Conservation (phyloP, 2,329 filamentous ascomycete genomes). For the Aureobasidium melanogenum region DNA sequence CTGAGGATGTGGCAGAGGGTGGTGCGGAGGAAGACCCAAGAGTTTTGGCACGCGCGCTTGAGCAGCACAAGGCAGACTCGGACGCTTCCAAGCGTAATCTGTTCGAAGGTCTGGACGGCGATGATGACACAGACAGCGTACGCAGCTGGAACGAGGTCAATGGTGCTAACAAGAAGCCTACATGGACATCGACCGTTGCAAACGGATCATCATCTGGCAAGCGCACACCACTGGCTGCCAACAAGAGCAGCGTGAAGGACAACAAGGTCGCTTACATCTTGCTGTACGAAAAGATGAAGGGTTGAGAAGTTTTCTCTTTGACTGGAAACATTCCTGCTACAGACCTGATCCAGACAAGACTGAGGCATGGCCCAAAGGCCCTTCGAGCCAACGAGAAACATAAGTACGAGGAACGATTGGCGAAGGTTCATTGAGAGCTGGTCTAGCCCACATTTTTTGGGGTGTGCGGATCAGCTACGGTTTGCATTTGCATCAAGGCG, state of each 20-base stretch:
- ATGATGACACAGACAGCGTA: conserved; percentile 46
- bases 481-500: conserved; percentile 7
- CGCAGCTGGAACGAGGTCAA: conserved; percentile 79
- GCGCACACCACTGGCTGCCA: conserved; percentile 45
- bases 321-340: neutral
- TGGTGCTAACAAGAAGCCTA: conserved; percentile 38
- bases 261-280: conserved; percentile 96
- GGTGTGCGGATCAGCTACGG: neutral
- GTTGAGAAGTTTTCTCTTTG: conserved; percentile 10
- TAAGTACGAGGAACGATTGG: neutral
- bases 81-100: conserved; percentile 54
- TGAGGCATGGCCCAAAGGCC: neutral
- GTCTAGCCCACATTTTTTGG: neutral
- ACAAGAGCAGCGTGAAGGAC: conserved; percentile 54
- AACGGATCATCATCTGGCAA: conserved; percentile 38
- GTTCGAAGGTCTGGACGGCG: conserved; percentile 60
- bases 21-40: conserved; percentile 74
- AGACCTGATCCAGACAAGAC: neutral
- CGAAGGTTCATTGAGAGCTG: neutral
- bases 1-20: conserved; percentile 80
- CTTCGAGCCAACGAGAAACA: neutral
- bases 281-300: conserved; percentile 72
- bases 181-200: conserved; percentile 45
- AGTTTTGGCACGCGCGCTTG: conserved; percentile 54
- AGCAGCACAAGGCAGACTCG: conserved; percentile 52